Conservation (phyloP, 306 rosid genomes). For the Cotoneaster glaucophyllus region DNA sequence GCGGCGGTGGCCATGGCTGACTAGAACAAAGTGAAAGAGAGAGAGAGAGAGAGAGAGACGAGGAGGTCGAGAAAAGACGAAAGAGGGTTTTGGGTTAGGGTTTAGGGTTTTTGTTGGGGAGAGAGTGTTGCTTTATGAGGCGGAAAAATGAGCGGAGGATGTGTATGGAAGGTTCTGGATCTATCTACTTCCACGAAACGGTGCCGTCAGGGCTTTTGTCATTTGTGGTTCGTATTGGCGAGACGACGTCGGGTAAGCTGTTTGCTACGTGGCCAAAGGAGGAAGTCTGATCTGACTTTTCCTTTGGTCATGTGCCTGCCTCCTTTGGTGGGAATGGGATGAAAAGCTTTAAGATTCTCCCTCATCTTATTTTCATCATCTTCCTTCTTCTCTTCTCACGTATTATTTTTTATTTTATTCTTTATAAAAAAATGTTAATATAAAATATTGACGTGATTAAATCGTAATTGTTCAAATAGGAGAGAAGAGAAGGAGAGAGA, state of each 20-base stretch:
- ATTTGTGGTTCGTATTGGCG: neutral
- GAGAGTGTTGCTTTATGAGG: neutral
- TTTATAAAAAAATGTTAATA: too few relatives aligned
- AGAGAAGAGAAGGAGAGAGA: too few relatives aligned
- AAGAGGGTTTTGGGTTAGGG: constrained; percentile 5
- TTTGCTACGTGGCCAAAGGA: neutral
- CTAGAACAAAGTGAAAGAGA: neutral
- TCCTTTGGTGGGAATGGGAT: neutral
- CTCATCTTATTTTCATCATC: too few relatives aligned
- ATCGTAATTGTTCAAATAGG: too few relatives aligned
- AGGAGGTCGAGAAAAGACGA: neutral
- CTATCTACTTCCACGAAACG: neutral
- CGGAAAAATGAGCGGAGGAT: constrained; percentile 1
- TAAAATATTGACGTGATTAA: too few relatives aligned
- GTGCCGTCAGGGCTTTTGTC: neutral
- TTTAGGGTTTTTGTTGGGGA: constrained; percentile 24
- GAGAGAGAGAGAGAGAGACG: neutral
- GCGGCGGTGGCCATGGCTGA: constrained; percentile 33
- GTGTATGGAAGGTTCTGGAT: constrained; percentile 44
- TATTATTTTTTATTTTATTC: too few relatives aligned
- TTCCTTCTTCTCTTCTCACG: too few relatives aligned
- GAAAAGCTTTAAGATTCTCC: too few relatives aligned
- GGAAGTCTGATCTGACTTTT: neutral
- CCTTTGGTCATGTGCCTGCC: too few relatives aligned
- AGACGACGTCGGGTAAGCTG: neutral